phyloP scores from a whole-genome alignment of 2,329 filamentous ascomycete genomes.

The Aureobasidium sp. region DNA sequence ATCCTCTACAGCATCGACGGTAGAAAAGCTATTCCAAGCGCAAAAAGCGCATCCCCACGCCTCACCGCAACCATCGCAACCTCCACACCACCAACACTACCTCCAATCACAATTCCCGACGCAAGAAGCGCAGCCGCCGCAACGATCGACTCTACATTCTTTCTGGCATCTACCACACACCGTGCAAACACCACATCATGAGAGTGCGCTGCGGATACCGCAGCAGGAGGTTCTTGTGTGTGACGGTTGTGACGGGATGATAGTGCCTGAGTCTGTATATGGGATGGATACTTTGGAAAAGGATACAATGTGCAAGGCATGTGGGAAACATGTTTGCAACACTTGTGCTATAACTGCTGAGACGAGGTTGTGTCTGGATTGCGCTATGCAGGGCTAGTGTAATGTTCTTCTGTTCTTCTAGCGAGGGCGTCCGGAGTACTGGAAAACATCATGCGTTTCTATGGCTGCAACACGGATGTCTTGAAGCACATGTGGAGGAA shows the following conservation, averaged over 20 bases:
- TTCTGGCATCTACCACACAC: conserved; percentile 37
- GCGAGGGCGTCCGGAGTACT: neutral
- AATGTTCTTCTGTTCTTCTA: neutral
- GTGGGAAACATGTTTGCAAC: conserved; percentile 33
- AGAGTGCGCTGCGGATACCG: neutral
- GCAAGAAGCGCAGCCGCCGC: conserved; percentile 16
- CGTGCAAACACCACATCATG: neutral
- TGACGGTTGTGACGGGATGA: conserved; percentile 44
- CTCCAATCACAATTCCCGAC: no score
- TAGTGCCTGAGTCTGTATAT: no score
- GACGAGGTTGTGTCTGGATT: conserved; percentile 32
- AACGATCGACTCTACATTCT: conserved; percentile 38
- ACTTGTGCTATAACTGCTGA: conserved; percentile 32
- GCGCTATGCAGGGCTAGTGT: conserved; percentile 20
- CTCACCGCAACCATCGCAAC: conserved; percentile 20
- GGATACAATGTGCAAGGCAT: conserved; percentile 29
- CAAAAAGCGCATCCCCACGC: conserved; percentile 28
- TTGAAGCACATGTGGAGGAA: no score
- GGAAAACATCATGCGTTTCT: neutral
- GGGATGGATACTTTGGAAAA: conserved; percentile 30
- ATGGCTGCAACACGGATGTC: no score
- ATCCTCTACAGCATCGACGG: no score
- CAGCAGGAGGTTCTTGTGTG: conserved; percentile 21
- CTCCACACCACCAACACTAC: no score
- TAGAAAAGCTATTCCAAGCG: conserved; percentile 36